phyloP scores from a whole-genome alignment of 345 rosid genomes.

The Gossypium bickii region DNA sequence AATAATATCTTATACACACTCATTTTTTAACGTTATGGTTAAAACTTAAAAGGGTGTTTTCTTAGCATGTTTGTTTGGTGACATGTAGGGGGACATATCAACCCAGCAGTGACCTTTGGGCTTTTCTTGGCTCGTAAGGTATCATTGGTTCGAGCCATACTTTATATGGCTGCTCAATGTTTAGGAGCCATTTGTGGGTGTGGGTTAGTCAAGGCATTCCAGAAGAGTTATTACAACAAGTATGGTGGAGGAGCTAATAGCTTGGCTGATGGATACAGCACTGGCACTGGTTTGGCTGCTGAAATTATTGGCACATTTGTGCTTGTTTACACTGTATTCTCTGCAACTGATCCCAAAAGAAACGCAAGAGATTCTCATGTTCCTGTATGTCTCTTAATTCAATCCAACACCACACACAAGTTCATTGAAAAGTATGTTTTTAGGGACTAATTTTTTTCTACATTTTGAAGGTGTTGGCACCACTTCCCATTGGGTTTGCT shows the following conservation, averaged over 20 bases:
- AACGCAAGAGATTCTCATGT: conserved; percentile 61
- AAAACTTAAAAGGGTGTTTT: background rate
- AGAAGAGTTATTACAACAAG: conserved; percentile 39
- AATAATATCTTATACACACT: too few species aligned
- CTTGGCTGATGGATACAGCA: conserved; percentile 46
- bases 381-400: conserved; percentile 33
- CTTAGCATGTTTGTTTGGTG: background rate
- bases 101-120: conserved; percentile 69
- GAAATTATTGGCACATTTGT: conserved; percentile 8
- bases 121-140: conserved; percentile 58
- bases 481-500: conserved; percentile 59
- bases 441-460: background rate
- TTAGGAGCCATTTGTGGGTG: conserved; percentile 63
- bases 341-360: conserved; percentile 64
- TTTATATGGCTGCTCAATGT: conserved; percentile 65
- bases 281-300: background rate
- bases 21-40: background rate
- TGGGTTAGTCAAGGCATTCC: conserved; percentile 54
- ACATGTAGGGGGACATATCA: conserved; percentile 56
- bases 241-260: conserved; percentile 65
- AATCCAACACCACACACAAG: background rate
- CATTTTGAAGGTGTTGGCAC: conserved; percentile 46
- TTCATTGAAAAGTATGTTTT: background rate
- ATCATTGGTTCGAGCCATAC: conserved; percentile 48
- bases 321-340: conserved; percentile 61